Base-by-base conservation (phyloP, 371 early-diverging fungal species). In the Mucor saturninus region DNA sequence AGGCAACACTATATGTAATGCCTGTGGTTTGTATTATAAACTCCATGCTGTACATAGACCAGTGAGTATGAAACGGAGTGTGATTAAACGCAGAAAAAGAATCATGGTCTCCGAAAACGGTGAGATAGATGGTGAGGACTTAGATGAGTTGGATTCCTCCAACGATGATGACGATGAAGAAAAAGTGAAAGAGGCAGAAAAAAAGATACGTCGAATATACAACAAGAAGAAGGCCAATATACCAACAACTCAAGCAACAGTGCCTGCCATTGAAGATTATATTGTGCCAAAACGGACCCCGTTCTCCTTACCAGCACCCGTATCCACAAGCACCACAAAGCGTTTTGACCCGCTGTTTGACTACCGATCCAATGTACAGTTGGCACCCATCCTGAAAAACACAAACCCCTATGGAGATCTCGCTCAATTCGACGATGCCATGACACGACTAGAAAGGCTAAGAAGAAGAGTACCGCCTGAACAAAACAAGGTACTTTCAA, bases 11-110 rank as follows among this genome's bases (percentile, higher is more conserved):
- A 84, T 94, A 31, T 95, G 94, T 70, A 94, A 95, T 72, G 94
- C 93, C 0, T 95, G 95, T 68, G 94, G 95, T 15, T 79, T 95
- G 6, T 95, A 93, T 70, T 89, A 87, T 71, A 91, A 91, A 69
- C 73, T 93, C 39, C 95, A 96, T 76, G 81, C 85, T 71, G 78
- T 86, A 52, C 85, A 88, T 74, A 86, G 87, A 57, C 97, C 86
- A 45, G 84, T 90, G 5, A 89, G 87, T 43, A 91, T 95, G 91
- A 93, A 91, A 74, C 74, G 91, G 26, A 83, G 85, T 8, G 86
- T 93, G 11, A 95, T 95, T 72, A 93, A 93, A 72, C 85, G 94
- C 21, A 83, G 95, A 26, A 91, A 92, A 51, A 82, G 95, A 35
- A 81, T 89, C 30, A 78, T 83, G 35, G 72, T 75, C 3, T 49